Percentiles rank a stretch among this genome's conserved stretches.
Evolutionary conservation across 2,329 filamentous ascomycete species (phyloP).

Genomic region (Penicillium nordicum): DNA sequence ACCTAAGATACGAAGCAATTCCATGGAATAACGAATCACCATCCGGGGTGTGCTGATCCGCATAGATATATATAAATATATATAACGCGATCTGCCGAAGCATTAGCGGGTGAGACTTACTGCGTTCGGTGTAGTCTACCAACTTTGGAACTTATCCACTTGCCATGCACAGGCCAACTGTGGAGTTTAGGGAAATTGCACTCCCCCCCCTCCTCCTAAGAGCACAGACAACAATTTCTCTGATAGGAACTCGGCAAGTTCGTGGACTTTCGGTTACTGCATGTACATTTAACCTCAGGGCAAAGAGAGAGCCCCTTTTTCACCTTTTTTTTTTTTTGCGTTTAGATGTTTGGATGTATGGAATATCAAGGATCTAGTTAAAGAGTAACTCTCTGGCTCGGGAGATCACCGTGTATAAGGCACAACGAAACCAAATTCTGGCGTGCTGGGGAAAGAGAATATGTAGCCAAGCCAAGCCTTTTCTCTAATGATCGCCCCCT

Average conservation of each 20-base stretch:
- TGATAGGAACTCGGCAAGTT: conserved; percentile 12
- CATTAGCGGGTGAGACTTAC: conserved; percentile 23
- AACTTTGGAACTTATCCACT: neutral
- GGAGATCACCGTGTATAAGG: neutral
- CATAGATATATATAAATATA: conserved; percentile 3
- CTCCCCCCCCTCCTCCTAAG: conserved; percentile 1
- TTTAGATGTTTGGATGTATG: neutral
- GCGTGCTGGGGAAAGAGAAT: neutral
- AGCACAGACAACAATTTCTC: conserved; percentile 15
- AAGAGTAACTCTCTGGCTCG: neutral
- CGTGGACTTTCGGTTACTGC: neutral
- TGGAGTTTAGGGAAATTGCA: conserved; percentile 16
- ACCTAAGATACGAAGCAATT: neutral
- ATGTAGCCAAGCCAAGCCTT: neutral
- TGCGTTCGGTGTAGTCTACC: conserved; percentile 19
- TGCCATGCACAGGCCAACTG: conserved; percentile 14
- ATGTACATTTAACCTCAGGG: too few species aligned
- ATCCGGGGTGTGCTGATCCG: conserved; percentile 10
- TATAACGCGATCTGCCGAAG: conserved; percentile 23
- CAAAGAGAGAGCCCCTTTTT: neutral
- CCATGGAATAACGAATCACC: conserved; percentile 5
- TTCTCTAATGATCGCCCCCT: neutral
- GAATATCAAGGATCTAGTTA: neutral
- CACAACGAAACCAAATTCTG: neutral
- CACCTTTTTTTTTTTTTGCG: neutral